Base-by-base conservation (phyloP, 2,329 filamentous ascomycete genomes). In the Botrytis byssoidea region DNA sequence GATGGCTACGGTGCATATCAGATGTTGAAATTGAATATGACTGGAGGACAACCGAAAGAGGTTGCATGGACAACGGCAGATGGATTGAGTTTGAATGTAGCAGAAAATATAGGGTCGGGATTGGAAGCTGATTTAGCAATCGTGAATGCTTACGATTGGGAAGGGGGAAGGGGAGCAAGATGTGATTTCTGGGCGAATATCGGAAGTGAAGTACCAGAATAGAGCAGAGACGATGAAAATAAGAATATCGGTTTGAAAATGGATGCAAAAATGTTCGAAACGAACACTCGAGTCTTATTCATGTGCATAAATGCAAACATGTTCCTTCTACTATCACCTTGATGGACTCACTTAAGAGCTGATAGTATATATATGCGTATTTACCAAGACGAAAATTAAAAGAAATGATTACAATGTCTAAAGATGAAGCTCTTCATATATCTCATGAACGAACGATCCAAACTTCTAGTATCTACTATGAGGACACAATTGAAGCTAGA, bases 121-220 rank as follows among this genome's bases (percentile, higher is more conserved):
- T 7, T 73, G 18, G 46, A 12, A 7, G 71, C 71, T 10, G 64
- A 72, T 77, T 73, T 76, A n/a, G 69, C 59, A 35, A n/a, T 74
- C 18, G 76, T 76, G 22, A 64, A 77, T 77, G 76, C 74, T 10
- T 76, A 59, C 46, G 64, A 14, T 18, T 77, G 76, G 76, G 76
- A 77, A 55, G 73, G 64, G 32, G 75, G 73, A 4, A 63, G 76
- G 51, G 76, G 76, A 7, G 55, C 32, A 25, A 70, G 76, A 51
- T 77, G 76, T 74, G 48, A 74, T 48, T 75, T 76, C 59, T 77
- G 75, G 76, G 71, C 65, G 22, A 42, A 51, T 1, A 37, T 76
- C 25, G 75, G 75, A 8, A 40, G 22, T 37, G 61, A 63, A 7
- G 75, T 77, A 14, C 74, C 75, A 9, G 75, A 75, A 59, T 75